Evolutionary conservation across 2,329 filamentous ascomycete genomes (phyloP), one percentile per base, ranked within the genome.

Genomic region (Apiospora marii): DNA sequence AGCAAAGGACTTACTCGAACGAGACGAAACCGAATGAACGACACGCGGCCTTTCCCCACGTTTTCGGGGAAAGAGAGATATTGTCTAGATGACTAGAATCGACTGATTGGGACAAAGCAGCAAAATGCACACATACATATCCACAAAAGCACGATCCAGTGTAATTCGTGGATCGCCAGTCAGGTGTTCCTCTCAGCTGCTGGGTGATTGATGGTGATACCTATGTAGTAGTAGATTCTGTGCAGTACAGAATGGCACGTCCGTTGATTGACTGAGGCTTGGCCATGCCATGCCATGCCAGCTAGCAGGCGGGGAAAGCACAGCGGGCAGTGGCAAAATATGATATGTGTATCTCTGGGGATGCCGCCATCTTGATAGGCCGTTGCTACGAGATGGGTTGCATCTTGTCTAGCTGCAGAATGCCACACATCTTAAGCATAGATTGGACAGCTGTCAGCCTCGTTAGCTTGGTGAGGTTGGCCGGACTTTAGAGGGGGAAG

Each of bases 361-460:
- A 37, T 34, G 27, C 14, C 13, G 51, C 51, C 27, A 34, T 34
- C 51, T 30, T 58, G 51, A 34, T 58, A 58, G 51, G 51, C 30
- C 13, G 51, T 30, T 30, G 51, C 3, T 37, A 61, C 3, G 27
- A 37, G 34, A 41, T 64, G 58, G 58, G 58, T 41, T 41, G 58
- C 58, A 41, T 41, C 34, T 13, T 41, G 58, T 24, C 34, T 41
- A 64, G 58, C 58, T 37, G 58, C 58, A 64, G 58, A 41, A 64
- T 61, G 58, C 34, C 58, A 41, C 58, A 64, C 58, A 61, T 7
- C 30, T 37, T 61, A 37, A 61, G 30, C 53, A 61, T 34, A 37
- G 53, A n/a, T 61, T 37, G 30, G 53, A 64, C 58, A 64, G 58
- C 58, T 64, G 34, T 64, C 58, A 64, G 58, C 58, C 58, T 64